Conservation (phyloP, 495 filamentous ascomycete genomes). For the Trichoderma parareesei region DNA sequence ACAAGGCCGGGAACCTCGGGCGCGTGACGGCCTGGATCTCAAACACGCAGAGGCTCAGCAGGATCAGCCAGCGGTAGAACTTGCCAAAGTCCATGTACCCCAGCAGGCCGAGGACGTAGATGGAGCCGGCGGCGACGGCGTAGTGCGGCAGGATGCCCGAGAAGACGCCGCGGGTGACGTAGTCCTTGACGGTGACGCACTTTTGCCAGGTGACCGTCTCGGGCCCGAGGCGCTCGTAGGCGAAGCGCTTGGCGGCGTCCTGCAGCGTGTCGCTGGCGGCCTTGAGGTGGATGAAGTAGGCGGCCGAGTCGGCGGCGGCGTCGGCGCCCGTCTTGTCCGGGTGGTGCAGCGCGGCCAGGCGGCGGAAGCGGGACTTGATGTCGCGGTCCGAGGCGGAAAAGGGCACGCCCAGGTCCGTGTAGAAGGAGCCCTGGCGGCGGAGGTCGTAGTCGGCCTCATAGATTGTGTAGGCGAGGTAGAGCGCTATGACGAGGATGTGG, state of each 20-base stretch:
- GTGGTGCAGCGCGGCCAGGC: constrained; percentile 76
- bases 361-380: constrained; percentile 78
- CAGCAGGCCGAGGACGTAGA: constrained; percentile 62
- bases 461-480: constrained; percentile 87
- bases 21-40: constrained; percentile 69
- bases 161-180: constrained; percentile 54
- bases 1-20: constrained; percentile 46
- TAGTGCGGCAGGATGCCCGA: constrained; percentile 56
- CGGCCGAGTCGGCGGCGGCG: constrained; percentile 23
- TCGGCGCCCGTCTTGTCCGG: constrained; percentile 66
- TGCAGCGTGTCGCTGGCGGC: constrained; percentile 74
- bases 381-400: constrained; percentile 60
- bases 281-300: constrained; percentile 74
- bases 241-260: constrained; percentile 74
- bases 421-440: constrained; percentile 63
- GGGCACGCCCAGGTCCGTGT: constrained; percentile 61
- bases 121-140: constrained; percentile 46
- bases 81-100: constrained; percentile 79
- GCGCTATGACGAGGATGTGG: constrained; percentile 68
- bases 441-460: constrained; percentile 86
- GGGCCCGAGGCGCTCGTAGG: constrained; percentile 88
- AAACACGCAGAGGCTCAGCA: constrained; percentile 59
- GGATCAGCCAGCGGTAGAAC: constrained; percentile 83
- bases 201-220: constrained; percentile 60
- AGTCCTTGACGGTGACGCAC: constrained; percentile 66